Conservation (phyloP, 2,329 filamentous ascomycete genomes). For the Cryoendolithus antarcticus region DNA sequence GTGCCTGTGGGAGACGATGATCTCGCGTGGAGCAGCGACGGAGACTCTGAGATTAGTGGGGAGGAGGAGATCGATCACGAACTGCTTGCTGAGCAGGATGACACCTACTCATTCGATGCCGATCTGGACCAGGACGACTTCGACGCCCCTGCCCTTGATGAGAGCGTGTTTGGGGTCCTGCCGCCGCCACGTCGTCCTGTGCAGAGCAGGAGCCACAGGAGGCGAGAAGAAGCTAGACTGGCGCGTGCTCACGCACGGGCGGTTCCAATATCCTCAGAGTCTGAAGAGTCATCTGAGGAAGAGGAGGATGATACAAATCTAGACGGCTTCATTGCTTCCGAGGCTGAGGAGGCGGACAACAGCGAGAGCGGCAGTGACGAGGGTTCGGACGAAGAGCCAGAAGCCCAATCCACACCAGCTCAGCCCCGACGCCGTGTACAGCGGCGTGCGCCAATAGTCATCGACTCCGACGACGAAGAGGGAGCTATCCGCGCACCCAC, state of each 20-base stretch:
- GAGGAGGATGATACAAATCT: conserved; percentile 11
- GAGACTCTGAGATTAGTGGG: conserved; percentile 8
- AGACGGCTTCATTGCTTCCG: conserved; percentile 10
- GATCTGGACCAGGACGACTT: conserved; percentile 11
- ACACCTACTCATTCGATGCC: conserved; percentile 13
- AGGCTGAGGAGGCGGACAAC: conserved; percentile 4
- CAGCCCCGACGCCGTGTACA: background rate
- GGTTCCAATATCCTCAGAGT: conserved; percentile 5
- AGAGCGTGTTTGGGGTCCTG: conserved; percentile 4
- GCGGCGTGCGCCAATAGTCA: conserved; percentile 1
- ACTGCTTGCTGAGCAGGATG: conserved; percentile 31
- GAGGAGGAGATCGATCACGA: conserved; percentile 24
- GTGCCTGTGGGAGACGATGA: conserved; percentile 39
- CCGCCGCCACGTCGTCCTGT: conserved; percentile 1
- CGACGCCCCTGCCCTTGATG: conserved; percentile 5
- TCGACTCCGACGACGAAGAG: conserved; percentile 3
- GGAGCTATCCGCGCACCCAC: background rate
- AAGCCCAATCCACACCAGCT: conserved; percentile 2
- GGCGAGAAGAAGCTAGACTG: background rate
- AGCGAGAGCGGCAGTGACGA: conserved; percentile 6
- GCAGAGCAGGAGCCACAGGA: background rate
- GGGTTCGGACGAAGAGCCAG: conserved; percentile 13
- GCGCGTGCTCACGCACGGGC: conserved; percentile 11
- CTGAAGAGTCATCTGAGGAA: conserved; percentile 3
- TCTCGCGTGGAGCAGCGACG: conserved; percentile 22